A percentile compares a stretch with the other conserved stretches of the same genome.
These are phyloP conservation scores for Scheffersomyces segobiensis DNA, from an alignment of 1,139 yeast genomes.

Conservation along the genomic window DNA sequence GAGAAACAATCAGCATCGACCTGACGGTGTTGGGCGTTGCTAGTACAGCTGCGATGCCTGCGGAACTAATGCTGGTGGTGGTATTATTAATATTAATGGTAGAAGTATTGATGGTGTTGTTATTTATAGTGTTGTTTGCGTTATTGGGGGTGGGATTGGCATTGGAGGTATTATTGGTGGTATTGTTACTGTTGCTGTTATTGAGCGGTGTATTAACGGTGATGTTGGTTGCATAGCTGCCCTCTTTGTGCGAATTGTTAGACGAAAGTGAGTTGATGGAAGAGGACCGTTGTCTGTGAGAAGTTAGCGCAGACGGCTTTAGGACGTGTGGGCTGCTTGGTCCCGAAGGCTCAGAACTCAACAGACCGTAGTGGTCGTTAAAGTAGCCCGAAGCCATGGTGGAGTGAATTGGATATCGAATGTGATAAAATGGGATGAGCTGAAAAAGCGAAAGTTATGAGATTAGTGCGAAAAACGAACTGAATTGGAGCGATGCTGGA, in stretches of 20 bases:
- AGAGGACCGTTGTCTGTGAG: slow-evolving; percentile 32
- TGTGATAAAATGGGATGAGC: background rate
- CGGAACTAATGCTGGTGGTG: slow-evolving; percentile 1
- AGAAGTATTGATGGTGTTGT: background rate
- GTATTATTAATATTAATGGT: background rate
- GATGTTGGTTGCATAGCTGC: background rate
- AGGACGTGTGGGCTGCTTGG: slow-evolving; percentile 25
- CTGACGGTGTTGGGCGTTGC: slow-evolving; percentile 21
- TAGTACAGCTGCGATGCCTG: slow-evolving; percentile 3
- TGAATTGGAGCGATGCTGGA: background rate
- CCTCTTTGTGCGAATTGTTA: slow-evolving; percentile 5
- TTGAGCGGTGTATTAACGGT: background rate
- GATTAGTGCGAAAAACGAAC: background rate
- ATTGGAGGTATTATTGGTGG: background rate
- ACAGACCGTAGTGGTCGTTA: slow-evolving; percentile 18
- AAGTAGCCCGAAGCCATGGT: slow-evolving; percentile 16
- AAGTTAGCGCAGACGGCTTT: slow-evolving; percentile 15
- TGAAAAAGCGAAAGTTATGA: background rate
- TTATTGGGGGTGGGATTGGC: background rate
- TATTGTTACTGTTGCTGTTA: background rate
- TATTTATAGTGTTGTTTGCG: background rate
- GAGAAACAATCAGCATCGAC: slow-evolving; percentile 40
- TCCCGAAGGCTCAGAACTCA: slow-evolving; percentile 19
- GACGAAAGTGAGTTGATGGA: slow-evolving; percentile 36
- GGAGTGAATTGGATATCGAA: too few species aligned